phyloP scores from a whole-genome alignment of 495 filamentous ascomycete species.

The Penicillium dipodomyicola region DNA sequence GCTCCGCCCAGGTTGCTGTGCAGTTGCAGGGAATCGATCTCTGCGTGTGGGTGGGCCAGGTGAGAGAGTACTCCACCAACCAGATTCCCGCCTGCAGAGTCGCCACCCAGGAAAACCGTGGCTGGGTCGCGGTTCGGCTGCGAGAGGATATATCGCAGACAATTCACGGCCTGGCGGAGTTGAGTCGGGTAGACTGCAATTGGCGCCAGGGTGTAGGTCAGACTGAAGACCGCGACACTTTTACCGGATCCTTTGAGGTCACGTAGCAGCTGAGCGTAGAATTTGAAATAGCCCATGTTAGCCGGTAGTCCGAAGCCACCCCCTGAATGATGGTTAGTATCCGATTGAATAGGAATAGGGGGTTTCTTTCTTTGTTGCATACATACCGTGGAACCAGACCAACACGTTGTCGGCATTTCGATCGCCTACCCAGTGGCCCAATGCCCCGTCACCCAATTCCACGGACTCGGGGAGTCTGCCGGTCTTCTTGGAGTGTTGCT shows the following conservation, averaged over 20 bases:
- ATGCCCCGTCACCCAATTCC: slow-evolving; percentile 50
- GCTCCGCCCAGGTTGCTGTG: slow-evolving; percentile 41
- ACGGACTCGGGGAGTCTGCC: slow-evolving; percentile 46
- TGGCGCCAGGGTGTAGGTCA: slow-evolving; percentile 61
- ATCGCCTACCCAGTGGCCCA: slow-evolving; percentile 60
- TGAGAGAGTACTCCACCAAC: slow-evolving; percentile 57
- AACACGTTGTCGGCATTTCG: slow-evolving; percentile 53
- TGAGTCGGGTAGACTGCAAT: slow-evolving; percentile 57
- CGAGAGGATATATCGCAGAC: slow-evolving; percentile 52
- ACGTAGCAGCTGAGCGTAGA: slow-evolving; percentile 46
- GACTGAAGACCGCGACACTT: slow-evolving; percentile 49
- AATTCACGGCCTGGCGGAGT: slow-evolving; percentile 53
- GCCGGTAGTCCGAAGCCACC: slow-evolving; percentile 59
- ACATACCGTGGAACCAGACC: slow-evolving; percentile 58
- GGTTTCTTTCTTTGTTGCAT: background rate
- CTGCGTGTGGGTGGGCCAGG: slow-evolving; percentile 58
- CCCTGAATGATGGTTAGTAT: slow-evolving; percentile 30
- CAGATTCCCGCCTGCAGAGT: slow-evolving; percentile 66
- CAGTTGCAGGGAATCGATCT: slow-evolving; percentile 34
- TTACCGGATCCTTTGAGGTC: slow-evolving; percentile 35
- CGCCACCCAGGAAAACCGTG: slow-evolving; percentile 56
- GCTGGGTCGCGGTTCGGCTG: slow-evolving; percentile 35
- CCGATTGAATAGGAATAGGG: background rate
- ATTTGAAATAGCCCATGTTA: slow-evolving; percentile 50
- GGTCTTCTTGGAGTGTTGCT: slow-evolving; percentile 40